Base-by-base conservation (phyloP, 441 rosid species). In the Omphalea diandra region DNA sequence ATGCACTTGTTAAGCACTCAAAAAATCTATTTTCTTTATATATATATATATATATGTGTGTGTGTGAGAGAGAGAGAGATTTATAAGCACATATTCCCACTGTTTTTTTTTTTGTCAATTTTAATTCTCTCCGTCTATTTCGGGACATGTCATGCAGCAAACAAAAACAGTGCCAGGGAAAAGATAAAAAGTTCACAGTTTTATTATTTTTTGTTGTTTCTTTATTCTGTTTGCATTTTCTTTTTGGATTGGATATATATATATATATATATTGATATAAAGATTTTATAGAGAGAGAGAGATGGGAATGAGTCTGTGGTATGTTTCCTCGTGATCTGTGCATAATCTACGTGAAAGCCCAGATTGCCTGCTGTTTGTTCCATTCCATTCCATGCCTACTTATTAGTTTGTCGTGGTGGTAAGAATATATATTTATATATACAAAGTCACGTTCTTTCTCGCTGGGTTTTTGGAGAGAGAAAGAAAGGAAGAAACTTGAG, bases 261-360 rank as follows among this genome's bases (percentile, higher is more conserved):
- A 59, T 41, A 73, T 64, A 63, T 69, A 70, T 53, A 60, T 36
- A 56, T 12, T 20, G 0, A 31, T 29, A 38, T 61, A 41, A 32
- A 5, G 7, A 18, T 46, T 46, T 46, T 46, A 15, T 26, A 41
- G 18, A 66, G 65, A 72, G 73, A 71, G 43, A 73, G 68, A 47
- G 53, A 64, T 52, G 60, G 67, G 26, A 41, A 38, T 38, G n/a
- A n/a, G 8, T 67, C 62, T 44, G 61, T 38, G 75, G 64, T 70
- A 69, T 69, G 81, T 78, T 76, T 79, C 85, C 86, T 84, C 87
- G 88, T 82, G 85, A 80, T 87, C 84, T 71, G 83, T 83, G 82
- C 79, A 80, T 32, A 50, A 65, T 69, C 68, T 77, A 53, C 83
- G 83, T 81, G 85, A 76, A 80, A 78, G 76, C 87, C 83, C 77